Percentiles rank a stretch among this genome's conserved stretches.
These are phyloP conservation scores for Ceratobasidium theobromae DNA, from an alignment of 1,284 basidiomycete species.

Conservation along the genomic window DNA sequence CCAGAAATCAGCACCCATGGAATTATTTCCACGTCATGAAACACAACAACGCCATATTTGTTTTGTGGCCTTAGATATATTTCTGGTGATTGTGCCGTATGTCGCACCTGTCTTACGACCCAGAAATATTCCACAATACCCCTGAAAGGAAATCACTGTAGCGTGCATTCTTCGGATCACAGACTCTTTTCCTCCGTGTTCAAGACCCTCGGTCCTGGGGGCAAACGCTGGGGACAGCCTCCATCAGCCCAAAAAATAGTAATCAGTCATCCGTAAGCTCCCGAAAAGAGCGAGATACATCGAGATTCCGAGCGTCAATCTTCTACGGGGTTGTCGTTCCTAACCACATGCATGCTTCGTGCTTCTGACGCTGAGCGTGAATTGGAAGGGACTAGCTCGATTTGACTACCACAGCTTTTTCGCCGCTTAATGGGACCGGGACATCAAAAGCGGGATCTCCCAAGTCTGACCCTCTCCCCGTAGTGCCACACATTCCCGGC, in stretches of 20 bases:
- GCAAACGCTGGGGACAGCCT: not conserved
- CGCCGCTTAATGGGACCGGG: slow-evolving; percentile 13
- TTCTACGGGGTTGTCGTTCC: slow-evolving; percentile 21
- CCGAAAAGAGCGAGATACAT: slow-evolving; percentile 17
- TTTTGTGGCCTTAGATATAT: not conserved
- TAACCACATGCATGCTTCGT: slow-evolving; percentile 21
- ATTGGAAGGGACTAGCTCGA: slow-evolving; percentile 25
- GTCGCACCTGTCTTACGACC: not conserved
- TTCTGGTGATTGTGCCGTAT: not conserved
- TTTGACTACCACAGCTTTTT: slow-evolving; percentile 27
- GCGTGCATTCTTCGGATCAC: slow-evolving; percentile 1
- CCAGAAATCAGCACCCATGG: slow-evolving; percentile 32
- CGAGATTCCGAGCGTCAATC: slow-evolving; percentile 22
- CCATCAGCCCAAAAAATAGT: slow-evolving; percentile 12
- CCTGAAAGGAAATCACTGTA: not conserved
- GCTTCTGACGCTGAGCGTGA: slow-evolving; percentile 25
- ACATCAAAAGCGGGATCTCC: slow-evolving; percentile 26
- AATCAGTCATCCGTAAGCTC: slow-evolving; percentile 20
- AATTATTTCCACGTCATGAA: slow-evolving; percentile 28
- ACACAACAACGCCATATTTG: slow-evolving; percentile 5
- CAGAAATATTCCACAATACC: not conserved
- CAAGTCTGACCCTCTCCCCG: slow-evolving; percentile 8
- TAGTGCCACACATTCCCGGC: not conserved
- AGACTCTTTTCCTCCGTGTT: slow-evolving; percentile 8
- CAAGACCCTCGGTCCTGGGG: slow-evolving; percentile 15